Evolutionary conservation across 768 basidiomycete species (phyloP).

Genomic region (Gymnopilus dilepis): DNA sequence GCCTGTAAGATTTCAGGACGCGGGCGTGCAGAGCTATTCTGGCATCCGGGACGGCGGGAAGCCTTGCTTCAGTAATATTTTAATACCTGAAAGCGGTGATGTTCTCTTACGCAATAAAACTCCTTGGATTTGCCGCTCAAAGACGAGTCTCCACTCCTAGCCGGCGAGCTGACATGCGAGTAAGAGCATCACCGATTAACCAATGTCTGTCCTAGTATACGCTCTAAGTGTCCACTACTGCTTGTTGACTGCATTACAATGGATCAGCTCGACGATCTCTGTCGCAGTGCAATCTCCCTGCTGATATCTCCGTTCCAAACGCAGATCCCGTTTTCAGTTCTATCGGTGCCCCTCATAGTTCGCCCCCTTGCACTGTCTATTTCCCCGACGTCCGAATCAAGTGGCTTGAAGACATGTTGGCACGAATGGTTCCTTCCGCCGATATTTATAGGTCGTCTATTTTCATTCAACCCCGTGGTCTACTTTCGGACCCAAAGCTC

Average conservation of each 20-base stretch:
- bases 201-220: too few relatives aligned
- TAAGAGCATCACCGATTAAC: too few relatives aligned
- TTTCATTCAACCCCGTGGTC: constrained; percentile 1
- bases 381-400: constrained; percentile 15
- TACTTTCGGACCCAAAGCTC: background rate
- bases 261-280: too few relatives aligned
- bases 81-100: background rate
- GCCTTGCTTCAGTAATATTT: background rate
- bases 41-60: background rate
- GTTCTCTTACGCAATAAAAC: background rate
- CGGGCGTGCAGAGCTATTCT: background rate
- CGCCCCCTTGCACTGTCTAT: background rate
- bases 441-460: background rate
- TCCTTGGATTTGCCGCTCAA: background rate
- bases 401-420: background rate
- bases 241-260: too few relatives aligned
- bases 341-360: background rate
- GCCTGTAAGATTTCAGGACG: too few relatives aligned
- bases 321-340: background rate
- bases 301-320: background rate
- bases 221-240: too few relatives aligned
- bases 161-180: background rate
- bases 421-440: background rate
- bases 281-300: too few relatives aligned
- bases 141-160: background rate